Conservation (phyloP, 2,329 filamentous ascomycete species). For the Neurospora crassa region DNA sequence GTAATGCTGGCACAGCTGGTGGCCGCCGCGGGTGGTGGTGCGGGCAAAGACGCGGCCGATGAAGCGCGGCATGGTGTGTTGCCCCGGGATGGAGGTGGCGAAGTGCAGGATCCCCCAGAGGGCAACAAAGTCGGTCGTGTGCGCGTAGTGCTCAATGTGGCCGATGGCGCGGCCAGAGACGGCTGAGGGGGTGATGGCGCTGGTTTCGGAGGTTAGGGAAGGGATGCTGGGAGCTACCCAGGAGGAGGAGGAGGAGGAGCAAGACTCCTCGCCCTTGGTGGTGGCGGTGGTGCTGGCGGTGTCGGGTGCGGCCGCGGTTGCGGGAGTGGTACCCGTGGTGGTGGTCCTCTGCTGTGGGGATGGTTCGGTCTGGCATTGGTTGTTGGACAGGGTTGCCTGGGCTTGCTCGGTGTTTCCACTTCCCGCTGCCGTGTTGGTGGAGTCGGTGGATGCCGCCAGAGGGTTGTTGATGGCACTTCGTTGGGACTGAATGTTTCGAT, state of each 20-base stretch:
- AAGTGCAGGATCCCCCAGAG: constrained; percentile 67
- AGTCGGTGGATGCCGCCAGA: constrained; percentile 24
- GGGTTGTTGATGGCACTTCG: constrained; percentile 27
- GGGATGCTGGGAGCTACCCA: constrained; percentile 1
- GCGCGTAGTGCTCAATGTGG: constrained; percentile 74
- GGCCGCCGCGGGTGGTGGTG: constrained; percentile 39
- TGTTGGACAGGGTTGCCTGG: not conserved
- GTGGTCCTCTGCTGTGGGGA: not conserved
- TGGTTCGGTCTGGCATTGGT: not conserved
- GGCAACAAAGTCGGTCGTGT: constrained; percentile 64
- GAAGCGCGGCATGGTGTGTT: constrained; percentile 46
- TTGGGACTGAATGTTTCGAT: constrained; percentile 40
- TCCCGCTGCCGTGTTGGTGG: constrained; percentile 20
- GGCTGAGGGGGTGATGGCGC: constrained; percentile 26
- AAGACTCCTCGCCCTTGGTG: not conserved
- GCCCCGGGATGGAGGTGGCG: constrained; percentile 32
- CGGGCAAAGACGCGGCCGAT: constrained; percentile 52
- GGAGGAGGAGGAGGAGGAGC: not conserved
- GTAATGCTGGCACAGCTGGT: constrained; percentile 53
- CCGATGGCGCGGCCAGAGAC: constrained; percentile 45
- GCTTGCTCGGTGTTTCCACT: not conserved
- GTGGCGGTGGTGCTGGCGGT: not conserved
- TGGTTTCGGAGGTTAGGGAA: constrained; percentile 19
- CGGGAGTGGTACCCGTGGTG: not conserved
- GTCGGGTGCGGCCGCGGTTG: not conserved